A percentile compares a stretch with the other conserved stretches of the same genome.
Conservation (phyloP, 345 rosid genomes). For the Acer saccharum region DNA sequence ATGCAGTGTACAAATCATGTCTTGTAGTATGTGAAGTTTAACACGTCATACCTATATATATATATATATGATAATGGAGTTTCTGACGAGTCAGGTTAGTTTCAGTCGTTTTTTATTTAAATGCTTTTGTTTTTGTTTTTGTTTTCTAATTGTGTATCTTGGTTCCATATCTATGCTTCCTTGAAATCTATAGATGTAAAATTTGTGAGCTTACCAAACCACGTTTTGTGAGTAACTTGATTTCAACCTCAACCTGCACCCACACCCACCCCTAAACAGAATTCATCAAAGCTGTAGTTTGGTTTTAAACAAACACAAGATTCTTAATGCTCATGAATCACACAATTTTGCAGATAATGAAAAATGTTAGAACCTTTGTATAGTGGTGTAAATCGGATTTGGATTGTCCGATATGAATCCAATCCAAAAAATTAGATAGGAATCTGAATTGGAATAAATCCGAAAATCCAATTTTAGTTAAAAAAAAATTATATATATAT, state of each 20-base stretch:
- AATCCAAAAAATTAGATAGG: not conserved
- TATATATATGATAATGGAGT: conserved; percentile 5
- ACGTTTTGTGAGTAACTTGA: not conserved
- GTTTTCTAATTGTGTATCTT: not conserved
- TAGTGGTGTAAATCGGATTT: not conserved
- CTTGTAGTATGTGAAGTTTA: conserved; percentile 25
- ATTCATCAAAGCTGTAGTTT: not conserved
- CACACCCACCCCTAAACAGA: not conserved
- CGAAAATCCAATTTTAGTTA: no score
- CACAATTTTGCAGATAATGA: not conserved
- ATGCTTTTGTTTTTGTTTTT: not conserved
- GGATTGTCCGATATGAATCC: not conserved
- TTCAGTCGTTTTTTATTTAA: conserved; percentile 5
- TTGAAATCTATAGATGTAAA: not conserved
- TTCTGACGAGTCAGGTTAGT: conserved; percentile 35
- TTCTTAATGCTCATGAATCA: not conserved
- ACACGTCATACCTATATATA: conserved; percentile 2
- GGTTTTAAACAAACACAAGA: not conserved
- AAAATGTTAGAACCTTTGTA: not conserved
- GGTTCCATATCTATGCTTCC: not conserved
- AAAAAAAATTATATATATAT: no score
- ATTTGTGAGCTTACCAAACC: not conserved
- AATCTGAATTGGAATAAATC: not conserved
- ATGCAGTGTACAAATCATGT: conserved; percentile 42
- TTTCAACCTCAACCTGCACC: not conserved